Base-by-base conservation (phyloP, 1,139 yeast species). In the Hansenula sp. region DNA sequence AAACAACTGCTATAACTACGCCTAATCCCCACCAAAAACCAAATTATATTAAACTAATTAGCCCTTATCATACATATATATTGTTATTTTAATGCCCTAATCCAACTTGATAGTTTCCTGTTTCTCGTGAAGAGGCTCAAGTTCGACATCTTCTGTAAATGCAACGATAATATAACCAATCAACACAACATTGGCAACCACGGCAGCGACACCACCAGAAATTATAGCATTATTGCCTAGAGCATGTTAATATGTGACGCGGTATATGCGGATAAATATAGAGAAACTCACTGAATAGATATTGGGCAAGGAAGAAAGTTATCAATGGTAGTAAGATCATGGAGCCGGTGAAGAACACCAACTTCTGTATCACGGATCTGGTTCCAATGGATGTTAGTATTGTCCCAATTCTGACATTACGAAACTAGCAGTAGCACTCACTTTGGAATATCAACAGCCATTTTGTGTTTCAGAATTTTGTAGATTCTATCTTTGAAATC, bases 131-230 rank as follows among this genome's bases (percentile, higher is more conserved):
- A 59, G 62, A 15, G 63, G 58, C 30, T 63, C 64, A 4, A 50
- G 21, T 12, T 67, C 60, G n/a, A 81, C 68, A 45, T 87, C 90
- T 62, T 93, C 99, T 24, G 76, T 76, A 62, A 91, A 90, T 0
- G 99, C 98, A 42, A 80, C 91, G 16, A 89, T 72, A 19, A 93
- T 85, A 60, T 88, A 93, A 2, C 91, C 93, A 44, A 91, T 78
- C 54, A 93, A 74, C 32, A 93, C 97, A 13, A 87, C 67, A 61
- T 93, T 93, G 38, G 97, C 98, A 41, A 81, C 81, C 17, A 82
- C 70, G 0, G 98, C 98, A 29, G 97, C 96, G 16, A 83, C 61
- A 5, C 96, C 96, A 31, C 99, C 99, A 44, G 96, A 85, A 39
- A 84, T 68, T 15, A 90, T 67, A 5, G 96, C 78, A 57, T 79